These are phyloP conservation scores for Talaromyces stipitatus DNA, from an alignment of 495 filamentous ascomycete species.

Conservation along the genomic window DNA sequence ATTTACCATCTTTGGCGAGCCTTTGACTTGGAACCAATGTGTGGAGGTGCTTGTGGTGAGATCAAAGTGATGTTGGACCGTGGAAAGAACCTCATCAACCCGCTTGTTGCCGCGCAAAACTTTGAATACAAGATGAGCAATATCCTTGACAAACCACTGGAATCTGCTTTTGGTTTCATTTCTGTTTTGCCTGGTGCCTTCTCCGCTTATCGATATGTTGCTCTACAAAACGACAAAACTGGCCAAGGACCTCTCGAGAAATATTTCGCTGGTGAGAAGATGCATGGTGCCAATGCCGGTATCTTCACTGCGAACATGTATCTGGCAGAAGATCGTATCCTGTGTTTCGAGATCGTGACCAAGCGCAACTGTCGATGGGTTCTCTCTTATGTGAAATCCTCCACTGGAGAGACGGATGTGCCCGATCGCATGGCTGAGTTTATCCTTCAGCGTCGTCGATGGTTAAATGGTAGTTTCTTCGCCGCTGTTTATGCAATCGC, in stretches of 20 bases:
- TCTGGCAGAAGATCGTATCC: conserved; percentile 95
- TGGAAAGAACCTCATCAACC: conserved; percentile 86
- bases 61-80: conserved; percentile 98
- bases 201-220: conserved; percentile 91
- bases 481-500: conserved; percentile 92
- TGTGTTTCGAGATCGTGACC: conserved; percentile 97
- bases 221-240: conserved; percentile 92
- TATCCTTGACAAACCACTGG: conserved; percentile 95
- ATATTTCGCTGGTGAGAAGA: conserved; percentile 96
- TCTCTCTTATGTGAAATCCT: conserved; percentile 94
- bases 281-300: conserved; percentile 91
- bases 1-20: conserved; percentile 99
- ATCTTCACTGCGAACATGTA: conserved; percentile 99
- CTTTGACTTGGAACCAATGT: conserved; percentile 96
- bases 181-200: conserved; percentile 95
- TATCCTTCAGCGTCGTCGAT: conserved; percentile 91
- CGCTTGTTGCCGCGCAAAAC: conserved; percentile 92
- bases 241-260: conserved; percentile 90
- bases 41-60: conserved; percentile 94
- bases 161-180: conserved; percentile 98
- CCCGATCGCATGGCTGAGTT: conserved; percentile 90
- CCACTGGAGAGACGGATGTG: conserved; percentile 96
- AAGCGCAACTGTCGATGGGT: conserved; percentile 98
- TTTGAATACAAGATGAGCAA: conserved; percentile 99
- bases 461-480: conserved; percentile 98